These are phyloP conservation scores for Rhodosporidiobolus odoratus DNA, from an alignment of 768 basidiomycete genomes.

Conservation along the genomic window DNA sequence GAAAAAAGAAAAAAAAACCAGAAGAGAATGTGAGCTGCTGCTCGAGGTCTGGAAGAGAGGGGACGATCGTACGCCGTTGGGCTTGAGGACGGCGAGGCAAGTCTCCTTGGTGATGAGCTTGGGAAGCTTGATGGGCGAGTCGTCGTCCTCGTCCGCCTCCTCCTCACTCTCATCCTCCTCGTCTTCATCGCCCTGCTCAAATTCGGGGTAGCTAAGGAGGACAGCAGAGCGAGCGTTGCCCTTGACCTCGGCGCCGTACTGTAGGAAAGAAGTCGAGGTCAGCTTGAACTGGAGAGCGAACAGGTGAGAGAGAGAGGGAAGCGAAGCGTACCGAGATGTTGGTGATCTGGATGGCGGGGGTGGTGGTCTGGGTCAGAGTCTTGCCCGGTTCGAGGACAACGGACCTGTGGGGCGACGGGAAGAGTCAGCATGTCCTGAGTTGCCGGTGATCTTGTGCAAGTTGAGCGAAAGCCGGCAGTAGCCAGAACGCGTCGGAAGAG, in stretches of 20 bases:
- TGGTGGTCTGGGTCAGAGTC: conserved; percentile 32
- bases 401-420: conserved; percentile 10
- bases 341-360: conserved; percentile 39
- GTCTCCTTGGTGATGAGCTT: conserved; percentile 48
- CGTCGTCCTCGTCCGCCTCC: conserved; percentile 54
- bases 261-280: neutral
- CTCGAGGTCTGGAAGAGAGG: neutral
- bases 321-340: conserved; percentile 36
- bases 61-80: conserved; percentile 22
- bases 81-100: conserved; percentile 30
- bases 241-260: conserved; percentile 39
- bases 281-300: neutral
- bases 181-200: conserved; percentile 59
- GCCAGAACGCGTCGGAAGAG: neutral
- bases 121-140: conserved; percentile 50
- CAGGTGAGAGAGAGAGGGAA: neutral
- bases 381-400: conserved; percentile 36
- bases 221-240: conserved; percentile 37
- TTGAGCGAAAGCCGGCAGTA: neutral
- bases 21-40: neutral
- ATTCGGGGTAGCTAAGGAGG: conserved; percentile 52
- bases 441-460: neutral
- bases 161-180: conserved; percentile 50
- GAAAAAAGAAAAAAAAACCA: neutral
- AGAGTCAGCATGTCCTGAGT: neutral